phyloP scores from a whole-genome alignment of 805 yeast species.

The Myxozyma neotropica region DNA sequence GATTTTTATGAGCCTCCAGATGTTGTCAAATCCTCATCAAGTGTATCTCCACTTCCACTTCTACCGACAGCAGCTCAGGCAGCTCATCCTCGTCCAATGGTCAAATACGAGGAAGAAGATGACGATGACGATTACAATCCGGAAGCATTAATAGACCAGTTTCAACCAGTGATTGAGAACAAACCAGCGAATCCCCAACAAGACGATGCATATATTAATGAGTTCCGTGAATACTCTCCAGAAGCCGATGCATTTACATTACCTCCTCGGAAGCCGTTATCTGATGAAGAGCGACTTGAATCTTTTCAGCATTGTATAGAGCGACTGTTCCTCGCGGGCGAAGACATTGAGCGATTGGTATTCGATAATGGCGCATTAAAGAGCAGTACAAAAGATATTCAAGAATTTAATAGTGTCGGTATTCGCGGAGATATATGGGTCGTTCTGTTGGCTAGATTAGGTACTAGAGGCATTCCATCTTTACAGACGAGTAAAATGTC shows the following conservation, averaged over 20 bases:
- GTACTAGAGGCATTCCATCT: conserved; percentile 55
- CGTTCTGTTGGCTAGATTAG: conserved; percentile 68
- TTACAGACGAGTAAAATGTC: neutral
- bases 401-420: conserved; percentile 48
- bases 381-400: conserved; percentile 26
- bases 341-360: conserved; percentile 14
- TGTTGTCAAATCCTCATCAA: conserved; percentile 19
- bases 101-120: conserved; percentile 4
- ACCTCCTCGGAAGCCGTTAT: conserved; percentile 44
- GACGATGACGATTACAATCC: conserved; percentile 22
- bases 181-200: conserved; percentile 1
- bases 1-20: conserved; percentile 36
- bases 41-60: conserved; percentile 54
- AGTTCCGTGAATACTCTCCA: conserved; percentile 12
- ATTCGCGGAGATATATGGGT: conserved; percentile 79
- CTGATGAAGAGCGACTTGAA: conserved; percentile 57
- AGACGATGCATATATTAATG: conserved; percentile 6
- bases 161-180: conserved; percentile 13
- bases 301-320: conserved; percentile 61
- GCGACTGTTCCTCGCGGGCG: conserved; percentile 31
- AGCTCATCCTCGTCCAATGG: neutral
- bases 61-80: conserved; percentile 18
- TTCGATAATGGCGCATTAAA: conserved; percentile 13
- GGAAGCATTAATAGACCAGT: conserved; percentile 15
- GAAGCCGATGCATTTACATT: conserved; percentile 16